Evolutionary conservation across 371 early-diverging fungal genomes (phyloP).

Genomic region (Umbelopsis sp.): DNA sequence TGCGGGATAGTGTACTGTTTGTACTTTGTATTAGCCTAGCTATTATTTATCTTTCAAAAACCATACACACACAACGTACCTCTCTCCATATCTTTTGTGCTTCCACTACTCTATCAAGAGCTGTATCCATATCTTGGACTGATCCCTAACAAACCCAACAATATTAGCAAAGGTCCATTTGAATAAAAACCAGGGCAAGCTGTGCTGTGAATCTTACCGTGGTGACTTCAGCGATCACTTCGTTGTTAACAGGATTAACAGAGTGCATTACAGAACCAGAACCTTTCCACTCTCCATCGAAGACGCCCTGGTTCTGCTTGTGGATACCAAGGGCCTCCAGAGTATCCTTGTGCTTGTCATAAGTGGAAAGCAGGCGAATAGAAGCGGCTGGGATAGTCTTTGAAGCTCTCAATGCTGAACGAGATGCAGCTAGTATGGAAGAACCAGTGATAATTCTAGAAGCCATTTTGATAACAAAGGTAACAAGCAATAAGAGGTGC

Average conservation of each 20-base stretch:
- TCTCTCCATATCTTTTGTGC: slow-evolving; percentile 77
- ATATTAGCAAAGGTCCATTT: slow-evolving; percentile 1
- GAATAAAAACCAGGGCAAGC: slow-evolving; percentile 21
- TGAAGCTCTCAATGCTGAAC: neutral
- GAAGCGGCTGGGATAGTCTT: neutral
- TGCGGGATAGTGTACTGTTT: slow-evolving; percentile 82
- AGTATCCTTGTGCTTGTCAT: slow-evolving; percentile 47
- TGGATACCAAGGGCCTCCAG: slow-evolving; percentile 73
- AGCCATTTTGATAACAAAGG: slow-evolving; percentile 2
- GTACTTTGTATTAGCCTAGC: neutral
- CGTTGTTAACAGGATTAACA: slow-evolving; percentile 87
- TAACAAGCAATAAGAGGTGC: slow-evolving; percentile 5
- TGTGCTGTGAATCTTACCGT: slow-evolving; percentile 52
- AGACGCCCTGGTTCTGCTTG: slow-evolving; percentile 84
- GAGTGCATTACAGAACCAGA: slow-evolving; percentile 77
- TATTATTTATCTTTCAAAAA: neutral
- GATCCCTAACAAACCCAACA: slow-evolving; percentile 37
- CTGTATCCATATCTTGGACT: slow-evolving; percentile 41
- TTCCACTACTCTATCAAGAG: slow-evolving; percentile 63
- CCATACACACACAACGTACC: slow-evolving; percentile 24
- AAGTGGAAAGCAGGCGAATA: slow-evolving; percentile 41
- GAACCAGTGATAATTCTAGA: slow-evolving; percentile 10
- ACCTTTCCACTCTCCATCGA: slow-evolving; percentile 89
- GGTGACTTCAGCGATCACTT: slow-evolving; percentile 82
- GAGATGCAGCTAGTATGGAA: neutral